Evolutionary conservation across 768 basidiomycete genomes (phyloP).

Genomic region (Psilocybe tampanensis): DNA sequence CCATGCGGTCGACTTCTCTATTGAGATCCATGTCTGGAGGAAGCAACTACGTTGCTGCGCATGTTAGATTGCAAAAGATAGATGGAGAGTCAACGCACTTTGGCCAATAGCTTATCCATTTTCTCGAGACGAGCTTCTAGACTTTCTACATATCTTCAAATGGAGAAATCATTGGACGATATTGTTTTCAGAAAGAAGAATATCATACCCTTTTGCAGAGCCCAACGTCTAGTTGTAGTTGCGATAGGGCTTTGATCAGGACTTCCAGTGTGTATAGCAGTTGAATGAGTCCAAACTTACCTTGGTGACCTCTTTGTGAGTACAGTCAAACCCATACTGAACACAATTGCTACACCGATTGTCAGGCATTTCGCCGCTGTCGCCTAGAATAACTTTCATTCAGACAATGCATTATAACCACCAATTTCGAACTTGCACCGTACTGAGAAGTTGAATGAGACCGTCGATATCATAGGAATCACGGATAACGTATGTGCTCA

Average conservation of each 20-base stretch:
- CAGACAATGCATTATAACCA: neutral
- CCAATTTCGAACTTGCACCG: slow-evolving; percentile 30
- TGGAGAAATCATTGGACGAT: slow-evolving; percentile 31
- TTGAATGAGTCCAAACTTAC: no score
- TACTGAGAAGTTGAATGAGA: slow-evolving; percentile 21
- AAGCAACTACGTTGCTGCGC: slow-evolving; percentile 12
- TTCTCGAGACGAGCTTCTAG: slow-evolving; percentile 64
- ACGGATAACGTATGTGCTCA: slow-evolving; percentile 15
- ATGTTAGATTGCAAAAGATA: neutral
- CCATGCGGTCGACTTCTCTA: slow-evolving; percentile 51
- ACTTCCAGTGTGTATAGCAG: no score
- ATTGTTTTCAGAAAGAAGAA: neutral
- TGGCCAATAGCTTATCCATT: slow-evolving; percentile 61
- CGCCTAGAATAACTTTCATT: slow-evolving; percentile 41
- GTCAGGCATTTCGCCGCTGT: slow-evolving; percentile 67
- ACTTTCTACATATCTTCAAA: slow-evolving; percentile 57
- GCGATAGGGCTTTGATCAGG: neutral
- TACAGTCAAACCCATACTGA: slow-evolving; percentile 60
- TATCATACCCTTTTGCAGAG: slow-evolving; percentile 60
- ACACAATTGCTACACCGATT: slow-evolving; percentile 68
- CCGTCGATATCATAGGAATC: neutral
- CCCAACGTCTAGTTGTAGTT: slow-evolving; percentile 48
- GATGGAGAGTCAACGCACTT: slow-evolving; percentile 34
- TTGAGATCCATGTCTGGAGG: slow-evolving; percentile 67
- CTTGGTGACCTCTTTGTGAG: slow-evolving; percentile 70